These are phyloP conservation scores for Cardamine resedifolia DNA, from an alignment of 345 rosid species.

Conservation along the genomic window DNA sequence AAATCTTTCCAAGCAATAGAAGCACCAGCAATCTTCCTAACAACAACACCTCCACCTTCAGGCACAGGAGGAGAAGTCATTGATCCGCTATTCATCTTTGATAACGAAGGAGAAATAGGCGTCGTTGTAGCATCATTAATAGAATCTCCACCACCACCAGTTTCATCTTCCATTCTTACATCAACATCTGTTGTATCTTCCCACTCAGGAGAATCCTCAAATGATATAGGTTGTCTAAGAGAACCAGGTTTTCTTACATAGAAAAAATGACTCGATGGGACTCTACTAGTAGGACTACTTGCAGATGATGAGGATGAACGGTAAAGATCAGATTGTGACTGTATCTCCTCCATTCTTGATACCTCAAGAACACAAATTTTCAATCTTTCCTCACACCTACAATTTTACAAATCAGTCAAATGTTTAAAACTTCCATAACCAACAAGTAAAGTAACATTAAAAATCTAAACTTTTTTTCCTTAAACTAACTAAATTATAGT, in stretches of 20 bases:
- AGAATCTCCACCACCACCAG: conserved; percentile 50
- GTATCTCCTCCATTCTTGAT: conserved; percentile 89
- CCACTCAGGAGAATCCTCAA: conserved; percentile 99
- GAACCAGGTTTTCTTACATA: conserved; percentile 93
- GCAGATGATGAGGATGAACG: conserved; percentile 98
- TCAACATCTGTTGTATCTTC: conserved; percentile 86
- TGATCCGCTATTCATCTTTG: conserved; percentile 83
- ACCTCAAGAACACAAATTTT: conserved; percentile 29
- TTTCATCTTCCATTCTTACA: conserved; percentile 68
- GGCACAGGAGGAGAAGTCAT: conserved; percentile 77
- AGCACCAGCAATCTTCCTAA: conserved; percentile 84
- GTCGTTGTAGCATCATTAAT: conserved; percentile 61
- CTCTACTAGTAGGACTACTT: conserved; percentile 96
- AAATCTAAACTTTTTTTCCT: conserved; percentile 17
- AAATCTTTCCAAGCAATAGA: conserved; percentile 94
- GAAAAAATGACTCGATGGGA: conserved; percentile 92
- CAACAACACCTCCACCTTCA: conserved; percentile 46
- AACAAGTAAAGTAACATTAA: conserved; percentile 7
- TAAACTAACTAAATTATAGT: conserved; percentile 25
- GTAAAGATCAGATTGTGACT: conserved; percentile 84
- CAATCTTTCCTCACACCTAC: conserved; percentile 16
- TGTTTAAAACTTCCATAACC: not conserved
- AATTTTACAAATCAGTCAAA: not conserved
- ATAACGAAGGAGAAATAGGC: conserved; percentile 78
- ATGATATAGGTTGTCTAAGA: conserved; percentile 87